These are phyloP conservation scores for Cordyceps cicadae DNA, from an alignment of 2,329 filamentous ascomycete species.

Conservation along the genomic window DNA sequence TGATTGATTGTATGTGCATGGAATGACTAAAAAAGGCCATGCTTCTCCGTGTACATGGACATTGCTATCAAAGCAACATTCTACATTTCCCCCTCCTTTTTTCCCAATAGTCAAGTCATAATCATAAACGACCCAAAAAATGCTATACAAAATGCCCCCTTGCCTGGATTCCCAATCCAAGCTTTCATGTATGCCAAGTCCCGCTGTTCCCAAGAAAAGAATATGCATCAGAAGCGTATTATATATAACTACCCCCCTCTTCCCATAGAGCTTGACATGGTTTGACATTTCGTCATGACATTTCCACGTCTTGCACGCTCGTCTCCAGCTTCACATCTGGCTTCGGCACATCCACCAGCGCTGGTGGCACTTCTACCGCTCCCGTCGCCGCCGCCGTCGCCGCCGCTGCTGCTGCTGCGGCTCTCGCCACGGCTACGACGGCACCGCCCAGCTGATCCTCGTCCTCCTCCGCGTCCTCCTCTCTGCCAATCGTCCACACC, in stretches of 20 bases:
- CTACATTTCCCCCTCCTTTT: background rate
- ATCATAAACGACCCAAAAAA: background rate
- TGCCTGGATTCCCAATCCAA: background rate
- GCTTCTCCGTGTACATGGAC: background rate
- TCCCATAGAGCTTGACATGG: background rate
- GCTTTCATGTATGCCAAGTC: background rate
- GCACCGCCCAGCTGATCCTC: conserved; percentile 33
- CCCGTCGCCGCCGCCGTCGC: too few species aligned
- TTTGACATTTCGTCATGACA: background rate
- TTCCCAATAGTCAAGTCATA: background rate
- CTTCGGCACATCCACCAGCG: background rate
- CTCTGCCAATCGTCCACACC: conserved; percentile 58
- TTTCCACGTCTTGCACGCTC: background rate
- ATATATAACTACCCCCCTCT: background rate
- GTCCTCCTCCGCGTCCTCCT: conserved; percentile 36
- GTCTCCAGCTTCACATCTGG: background rate
- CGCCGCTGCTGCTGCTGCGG: background rate
- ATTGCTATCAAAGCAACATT: background rate
- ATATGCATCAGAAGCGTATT: background rate
- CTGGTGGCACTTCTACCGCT: background rate
- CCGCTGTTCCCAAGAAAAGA: background rate
- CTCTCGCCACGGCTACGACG: conserved; percentile 24
- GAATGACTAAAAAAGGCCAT: background rate
- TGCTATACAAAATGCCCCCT: background rate
- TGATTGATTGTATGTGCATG: background rate